Conservation (phyloP, 164 flowering plant species). For the Santalum album region DNA sequence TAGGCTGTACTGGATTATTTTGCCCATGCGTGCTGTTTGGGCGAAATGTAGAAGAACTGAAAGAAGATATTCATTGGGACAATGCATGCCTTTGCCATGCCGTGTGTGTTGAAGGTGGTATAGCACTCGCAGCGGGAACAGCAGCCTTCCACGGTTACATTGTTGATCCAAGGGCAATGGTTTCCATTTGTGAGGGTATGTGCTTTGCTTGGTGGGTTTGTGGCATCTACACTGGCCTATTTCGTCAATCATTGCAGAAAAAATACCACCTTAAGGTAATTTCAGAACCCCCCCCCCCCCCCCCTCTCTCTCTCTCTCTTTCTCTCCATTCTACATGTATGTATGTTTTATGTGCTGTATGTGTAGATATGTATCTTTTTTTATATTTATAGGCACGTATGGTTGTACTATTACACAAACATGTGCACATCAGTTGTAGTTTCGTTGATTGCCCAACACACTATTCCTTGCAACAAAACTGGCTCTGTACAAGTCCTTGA, state of each 20-base stretch:
- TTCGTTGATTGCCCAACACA: too few relatives aligned
- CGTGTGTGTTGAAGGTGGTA: constrained; percentile 87
- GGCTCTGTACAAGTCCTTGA: too few relatives aligned
- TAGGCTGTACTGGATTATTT: constrained; percentile 80
- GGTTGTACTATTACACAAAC: too few relatives aligned
- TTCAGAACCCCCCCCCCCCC: neutral
- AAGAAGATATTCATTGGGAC: constrained; percentile 75
- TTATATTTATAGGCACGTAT: too few relatives aligned
- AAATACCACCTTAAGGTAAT: constrained; percentile 92
- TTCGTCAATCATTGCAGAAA: constrained; percentile 75
- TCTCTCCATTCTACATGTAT: too few relatives aligned
- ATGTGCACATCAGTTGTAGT: too few relatives aligned
- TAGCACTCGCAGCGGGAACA: constrained; percentile 69
- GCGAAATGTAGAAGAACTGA: constrained; percentile 58
- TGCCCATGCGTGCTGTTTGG: constrained; percentile 96
- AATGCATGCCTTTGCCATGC: constrained; percentile 84
- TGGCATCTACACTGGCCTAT: constrained; percentile 88
- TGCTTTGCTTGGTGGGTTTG: constrained; percentile 96
- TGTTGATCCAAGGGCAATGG: constrained; percentile 68
- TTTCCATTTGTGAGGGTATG: constrained; percentile 71
- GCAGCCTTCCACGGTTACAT: constrained; percentile 49
- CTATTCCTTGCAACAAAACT: too few relatives aligned
- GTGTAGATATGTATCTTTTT: too few relatives aligned
- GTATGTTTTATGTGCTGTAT: too few relatives aligned
- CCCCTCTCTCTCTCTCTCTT: too few relatives aligned